Evolutionary conservation across 306 rosid genomes (phyloP), one percentile per base, ranked within the genome.

Genomic region (Acacia crassicarpa): DNA sequence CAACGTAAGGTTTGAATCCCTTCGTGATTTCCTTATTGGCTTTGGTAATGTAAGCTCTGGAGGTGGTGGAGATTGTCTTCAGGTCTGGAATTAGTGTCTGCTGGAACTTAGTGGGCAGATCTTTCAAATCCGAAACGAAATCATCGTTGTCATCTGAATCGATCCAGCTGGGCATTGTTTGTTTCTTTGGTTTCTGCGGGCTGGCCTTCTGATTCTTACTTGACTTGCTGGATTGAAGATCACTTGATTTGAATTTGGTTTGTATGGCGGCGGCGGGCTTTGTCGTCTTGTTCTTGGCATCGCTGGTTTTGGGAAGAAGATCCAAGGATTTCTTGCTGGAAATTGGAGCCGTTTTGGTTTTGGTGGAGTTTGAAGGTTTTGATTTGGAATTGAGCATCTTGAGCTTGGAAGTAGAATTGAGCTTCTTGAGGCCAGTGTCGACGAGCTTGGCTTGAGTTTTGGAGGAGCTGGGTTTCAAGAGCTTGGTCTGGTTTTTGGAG

Each of bases 1-100:
- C 99, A 12, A 95, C 97, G 30, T 90, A 77, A 7, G 99, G 98
- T 80, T 92, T 95, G 91, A 95, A 90, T 2, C 89, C 89, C 32
- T 86, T 90, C 1, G 97, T 88, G 74, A 95, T 89, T 58, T 95
- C 85, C 54, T 91, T 91, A 89, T 90, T 95, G 78, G 96, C 94
- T 87, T 81, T 78, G 20, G 76, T 90, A 22, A 95, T 77, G 84
- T 95, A 95, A 1, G 91, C 88, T 78, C 82, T 92, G 1, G 99
- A 95, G 13, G 92, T 91, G 79, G 85, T 84, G 4, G 98, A 93
- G 91, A 95, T 84, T 87, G 80, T 81, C 70, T 91, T 96, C 1
- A 95, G 89, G 82, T 95, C 99, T 9, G 99, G 99, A 77, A 95
- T 41, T 2, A 95, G 85, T 4, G 91, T 78, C 23, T 88, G 67